A percentile compares a stretch with the other conserved stretches of the same genome.
Evolutionary conservation across 768 basidiomycete species (phyloP).

Genomic region (Tulasnella sp.): DNA sequence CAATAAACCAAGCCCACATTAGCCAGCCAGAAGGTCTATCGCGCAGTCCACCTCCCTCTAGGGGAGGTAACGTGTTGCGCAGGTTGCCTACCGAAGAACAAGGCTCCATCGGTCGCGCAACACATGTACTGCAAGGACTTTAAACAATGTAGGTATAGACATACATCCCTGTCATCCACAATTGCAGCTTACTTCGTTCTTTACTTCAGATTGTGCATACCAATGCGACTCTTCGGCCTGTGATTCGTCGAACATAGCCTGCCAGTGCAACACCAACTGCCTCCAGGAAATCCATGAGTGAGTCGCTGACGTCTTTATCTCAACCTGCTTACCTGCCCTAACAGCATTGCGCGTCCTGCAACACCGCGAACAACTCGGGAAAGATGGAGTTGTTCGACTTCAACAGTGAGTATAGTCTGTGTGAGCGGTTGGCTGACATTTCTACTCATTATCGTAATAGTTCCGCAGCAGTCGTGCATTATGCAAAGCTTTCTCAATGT

Average conservation of each 20-base stretch:
- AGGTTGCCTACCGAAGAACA: not conserved
- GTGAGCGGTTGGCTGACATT: too few species aligned
- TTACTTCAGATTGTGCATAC: not conserved
- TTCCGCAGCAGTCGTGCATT: not conserved
- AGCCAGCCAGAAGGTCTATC: not conserved
- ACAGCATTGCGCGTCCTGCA: conserved; percentile 9
- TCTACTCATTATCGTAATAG: too few species aligned
- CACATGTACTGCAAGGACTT: conserved; percentile 3
- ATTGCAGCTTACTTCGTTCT: not conserved
- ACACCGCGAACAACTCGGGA: conserved; percentile 1
- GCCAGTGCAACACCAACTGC: conserved; percentile 6
- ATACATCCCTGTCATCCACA: not conserved
- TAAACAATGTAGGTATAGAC: not conserved
- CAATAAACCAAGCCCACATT: not conserved
- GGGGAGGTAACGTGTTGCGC: not conserved
- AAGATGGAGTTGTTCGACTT: not conserved
- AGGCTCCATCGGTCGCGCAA: not conserved
- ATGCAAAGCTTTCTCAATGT: not conserved
- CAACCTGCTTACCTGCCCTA: not conserved
- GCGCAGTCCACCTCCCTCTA: not conserved
- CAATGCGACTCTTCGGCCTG: conserved; percentile 6
- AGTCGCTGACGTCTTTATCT: not conserved
- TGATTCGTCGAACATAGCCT: not conserved
- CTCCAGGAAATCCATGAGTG: conserved; percentile 3
- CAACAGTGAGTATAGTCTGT: not conserved